A percentile compares a stretch with the other conserved stretches of the same genome.
phyloP scores from a whole-genome alignment of 169 alveolate genomes.

The Plasmodium sp. region DNA sequence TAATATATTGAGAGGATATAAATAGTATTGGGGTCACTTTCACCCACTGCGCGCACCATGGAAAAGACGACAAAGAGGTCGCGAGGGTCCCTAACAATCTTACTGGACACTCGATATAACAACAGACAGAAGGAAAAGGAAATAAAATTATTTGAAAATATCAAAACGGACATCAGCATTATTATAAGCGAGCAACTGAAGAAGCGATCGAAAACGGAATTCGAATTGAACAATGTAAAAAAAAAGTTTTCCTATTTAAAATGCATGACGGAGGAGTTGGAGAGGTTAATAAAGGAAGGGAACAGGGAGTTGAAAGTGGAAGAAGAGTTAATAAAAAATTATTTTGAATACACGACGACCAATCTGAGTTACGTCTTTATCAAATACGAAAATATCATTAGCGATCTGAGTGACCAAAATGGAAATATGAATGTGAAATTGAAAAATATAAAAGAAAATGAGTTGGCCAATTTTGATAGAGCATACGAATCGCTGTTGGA shows the following conservation, averaged over 20 bases:
- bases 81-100: background rate
- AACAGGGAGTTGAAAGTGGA: constrained; percentile 34
- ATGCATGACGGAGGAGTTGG: constrained; percentile 32
- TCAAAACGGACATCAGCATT: constrained; percentile 69
- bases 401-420: constrained; percentile 41
- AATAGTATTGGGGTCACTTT: background rate
- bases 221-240: constrained; percentile 40
- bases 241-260: constrained; percentile 66
- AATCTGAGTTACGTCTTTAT: constrained; percentile 60
- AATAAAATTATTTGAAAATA: constrained; percentile 73
- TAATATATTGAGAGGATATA: background rate
- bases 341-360: constrained; percentile 61
- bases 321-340: constrained; percentile 42
- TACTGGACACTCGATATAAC: background rate
- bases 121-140: constrained; percentile 40
- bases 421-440: constrained; percentile 47
- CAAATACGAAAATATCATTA: constrained; percentile 26
- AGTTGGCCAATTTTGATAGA: background rate
- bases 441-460: constrained; percentile 52
- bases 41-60: background rate
- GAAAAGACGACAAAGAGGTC: constrained; percentile 7
- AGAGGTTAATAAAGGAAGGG: constrained; percentile 25
- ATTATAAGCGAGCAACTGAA: constrained; percentile 57
- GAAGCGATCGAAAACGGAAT: constrained; percentile 42
- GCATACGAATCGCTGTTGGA: constrained; percentile 8